A percentile compares a stretch with the other conserved stretches of the same genome.
phyloP scores from a whole-genome alignment of 1,139 yeast species.

The Arxiozyma slooffiae region DNA sequence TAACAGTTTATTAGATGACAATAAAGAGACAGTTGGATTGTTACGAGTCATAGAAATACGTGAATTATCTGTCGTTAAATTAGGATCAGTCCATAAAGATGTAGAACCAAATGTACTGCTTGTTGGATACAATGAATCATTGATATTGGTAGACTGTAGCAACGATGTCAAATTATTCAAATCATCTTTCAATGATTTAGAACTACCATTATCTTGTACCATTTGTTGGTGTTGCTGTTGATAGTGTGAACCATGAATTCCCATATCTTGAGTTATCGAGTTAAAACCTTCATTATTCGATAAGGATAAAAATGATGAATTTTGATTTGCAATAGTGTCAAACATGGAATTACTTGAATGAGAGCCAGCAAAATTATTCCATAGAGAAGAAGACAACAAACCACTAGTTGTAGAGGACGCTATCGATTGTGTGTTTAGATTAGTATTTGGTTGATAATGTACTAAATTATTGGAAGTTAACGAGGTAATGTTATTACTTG shows the following conservation, averaged over 20 bases:
- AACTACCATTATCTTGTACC: background rate
- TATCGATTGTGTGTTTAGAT: background rate
- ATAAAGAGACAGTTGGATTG: background rate
- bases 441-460: background rate
- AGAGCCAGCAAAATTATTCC: background rate
- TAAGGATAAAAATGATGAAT: background rate
- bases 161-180: constrained; percentile 23
- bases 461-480: background rate
- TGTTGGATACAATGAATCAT: constrained; percentile 8
- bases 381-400: constrained; percentile 1
- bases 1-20: background rate
- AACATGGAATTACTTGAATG: background rate
- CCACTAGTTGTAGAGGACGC: background rate
- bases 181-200: constrained; percentile 22
- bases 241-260: background rate
- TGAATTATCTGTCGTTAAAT: background rate
- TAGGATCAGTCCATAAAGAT: constrained; percentile 16
- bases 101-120: constrained; percentile 1
- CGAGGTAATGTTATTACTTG: background rate
- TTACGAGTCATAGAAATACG: background rate
- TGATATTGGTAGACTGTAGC: constrained; percentile 19
- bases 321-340: background rate
- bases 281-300: background rate
- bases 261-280: background rate
- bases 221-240: constrained; percentile 1